These are phyloP conservation scores for Diaporthe ampelina DNA, from an alignment of 2,329 filamentous ascomycete species.

Conservation along the genomic window DNA sequence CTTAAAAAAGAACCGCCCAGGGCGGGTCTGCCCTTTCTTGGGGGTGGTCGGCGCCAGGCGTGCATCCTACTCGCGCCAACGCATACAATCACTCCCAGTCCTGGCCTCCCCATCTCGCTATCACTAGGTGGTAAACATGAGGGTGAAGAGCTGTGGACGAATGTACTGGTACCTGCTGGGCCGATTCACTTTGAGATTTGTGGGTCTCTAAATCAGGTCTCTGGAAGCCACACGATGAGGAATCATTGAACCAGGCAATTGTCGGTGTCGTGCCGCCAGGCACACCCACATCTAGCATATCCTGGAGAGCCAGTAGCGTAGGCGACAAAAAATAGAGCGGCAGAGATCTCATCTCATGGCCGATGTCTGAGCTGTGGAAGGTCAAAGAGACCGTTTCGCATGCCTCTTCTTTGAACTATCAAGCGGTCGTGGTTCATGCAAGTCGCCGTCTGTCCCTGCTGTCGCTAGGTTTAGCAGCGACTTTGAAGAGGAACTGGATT, in stretches of 20 bases:
- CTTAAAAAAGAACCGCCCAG: conserved; percentile 38
- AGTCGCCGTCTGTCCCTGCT: conserved; percentile 23
- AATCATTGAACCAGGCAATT: background rate
- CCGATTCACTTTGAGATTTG: conserved; percentile 31
- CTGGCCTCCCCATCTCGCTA: conserved; percentile 1
- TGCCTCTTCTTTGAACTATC: conserved; percentile 19
- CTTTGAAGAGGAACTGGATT: conserved; percentile 21
- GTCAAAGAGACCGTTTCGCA: conserved; percentile 10
- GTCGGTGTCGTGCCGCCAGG: background rate
- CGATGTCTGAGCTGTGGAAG: conserved; percentile 4
- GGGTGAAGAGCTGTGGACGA: background rate
- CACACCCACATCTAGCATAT: conserved; percentile 1
- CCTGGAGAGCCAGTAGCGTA: background rate
- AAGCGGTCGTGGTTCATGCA: conserved; percentile 40
- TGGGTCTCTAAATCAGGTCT: conserved; percentile 21
- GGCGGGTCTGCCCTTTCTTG: conserved; percentile 23
- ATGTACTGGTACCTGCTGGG: conserved; percentile 21
- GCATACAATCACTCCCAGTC: conserved; percentile 12
- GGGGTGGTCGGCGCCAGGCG: conserved; percentile 26
- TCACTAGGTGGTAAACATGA: background rate
- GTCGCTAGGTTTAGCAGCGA: background rate
- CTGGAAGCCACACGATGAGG: background rate
- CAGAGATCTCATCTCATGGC: background rate
- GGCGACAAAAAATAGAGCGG: background rate
- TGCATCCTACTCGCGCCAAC: conserved; percentile 17